phyloP scores from a whole-genome alignment of 1,139 yeast species.

The Casaregolazyma suthepensis region DNA sequence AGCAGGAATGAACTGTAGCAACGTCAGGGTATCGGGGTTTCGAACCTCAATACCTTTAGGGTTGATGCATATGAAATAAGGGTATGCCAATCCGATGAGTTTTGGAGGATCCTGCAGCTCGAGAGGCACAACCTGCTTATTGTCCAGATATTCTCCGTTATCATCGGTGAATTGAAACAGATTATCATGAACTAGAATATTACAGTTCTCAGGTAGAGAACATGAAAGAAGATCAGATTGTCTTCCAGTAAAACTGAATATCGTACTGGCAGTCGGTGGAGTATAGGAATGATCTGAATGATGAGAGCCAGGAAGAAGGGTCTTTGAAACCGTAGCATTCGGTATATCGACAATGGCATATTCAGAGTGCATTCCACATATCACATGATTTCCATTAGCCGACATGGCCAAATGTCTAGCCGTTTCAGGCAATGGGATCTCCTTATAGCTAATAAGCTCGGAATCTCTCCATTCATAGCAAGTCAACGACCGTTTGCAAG shows the following conservation, averaged over 20 bases:
- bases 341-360: slow-evolving; percentile 12
- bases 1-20: slow-evolving; percentile 23
- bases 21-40: slow-evolving; percentile 29
- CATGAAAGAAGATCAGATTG: slow-evolving; percentile 20
- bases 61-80: slow-evolving; percentile 28
- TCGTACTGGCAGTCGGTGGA: slow-evolving; percentile 9
- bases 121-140: slow-evolving; percentile 14
- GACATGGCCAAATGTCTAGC: slow-evolving; percentile 29
- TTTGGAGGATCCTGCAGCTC: slow-evolving; percentile 24
- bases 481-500: slow-evolving; percentile 31
- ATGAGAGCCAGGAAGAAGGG: slow-evolving; percentile 11
- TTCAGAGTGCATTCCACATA: slow-evolving; percentile 31
- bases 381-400: slow-evolving; percentile 18
- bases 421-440: slow-evolving; percentile 32
- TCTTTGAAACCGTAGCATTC: slow-evolving; percentile 2
- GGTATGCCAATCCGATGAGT: slow-evolving; percentile 28
- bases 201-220: slow-evolving; percentile 12
- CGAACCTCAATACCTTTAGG: slow-evolving; percentile 25
- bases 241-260: slow-evolving; percentile 18
- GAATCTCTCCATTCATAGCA: slow-evolving; percentile 36
- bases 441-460: slow-evolving; percentile 29
- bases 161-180: slow-evolving; percentile 20
- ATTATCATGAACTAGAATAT: slow-evolving; percentile 26
- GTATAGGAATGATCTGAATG: slow-evolving; percentile 9
- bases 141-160: slow-evolving; percentile 18